Conservation (phyloP, 768 basidiomycete species). For the Chalciporus pseudorubinellus region DNA sequence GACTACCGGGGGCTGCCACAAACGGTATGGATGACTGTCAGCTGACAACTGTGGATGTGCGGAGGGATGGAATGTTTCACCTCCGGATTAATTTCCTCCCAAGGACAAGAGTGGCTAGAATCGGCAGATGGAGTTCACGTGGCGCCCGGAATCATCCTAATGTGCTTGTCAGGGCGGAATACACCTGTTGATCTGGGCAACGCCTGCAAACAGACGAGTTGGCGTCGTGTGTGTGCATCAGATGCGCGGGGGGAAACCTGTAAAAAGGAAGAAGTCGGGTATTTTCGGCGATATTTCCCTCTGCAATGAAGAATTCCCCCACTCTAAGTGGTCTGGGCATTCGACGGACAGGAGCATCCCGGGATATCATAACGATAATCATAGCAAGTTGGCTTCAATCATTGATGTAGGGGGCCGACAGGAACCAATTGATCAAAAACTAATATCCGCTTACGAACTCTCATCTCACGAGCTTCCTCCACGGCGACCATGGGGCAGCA, state of each 20-base stretch:
- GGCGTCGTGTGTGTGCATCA: not conserved
- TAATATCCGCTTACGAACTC: not conserved
- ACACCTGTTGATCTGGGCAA: not conserved
- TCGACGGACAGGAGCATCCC: not conserved
- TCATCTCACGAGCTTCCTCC: constrained; percentile 10
- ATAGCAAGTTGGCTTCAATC: constrained; percentile 1
- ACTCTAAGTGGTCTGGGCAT: constrained; percentile 1
- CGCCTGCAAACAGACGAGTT: not conserved
- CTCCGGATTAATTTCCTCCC: constrained; percentile 7
- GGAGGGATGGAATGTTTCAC: not conserved
- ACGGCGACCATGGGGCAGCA: no score
- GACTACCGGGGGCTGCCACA: not conserved
- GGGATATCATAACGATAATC: constrained; percentile 2
- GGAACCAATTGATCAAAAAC: not conserved
- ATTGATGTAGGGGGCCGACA: constrained; percentile 2
- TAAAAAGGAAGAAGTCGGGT: constrained; percentile 1
- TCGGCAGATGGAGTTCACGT: constrained; percentile 6
- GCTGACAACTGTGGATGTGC: constrained; percentile 11
- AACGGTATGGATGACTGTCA: constrained; percentile 11
- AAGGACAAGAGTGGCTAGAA: not conserved
- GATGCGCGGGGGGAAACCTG: not conserved
- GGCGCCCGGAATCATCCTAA: constrained; percentile 6
- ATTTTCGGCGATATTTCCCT: constrained; percentile 4
- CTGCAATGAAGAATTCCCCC: not conserved
- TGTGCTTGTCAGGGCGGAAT: not conserved